Conservation (phyloP, 2,329 filamentous ascomycete species). For the Colletotrichum plurivorum region DNA sequence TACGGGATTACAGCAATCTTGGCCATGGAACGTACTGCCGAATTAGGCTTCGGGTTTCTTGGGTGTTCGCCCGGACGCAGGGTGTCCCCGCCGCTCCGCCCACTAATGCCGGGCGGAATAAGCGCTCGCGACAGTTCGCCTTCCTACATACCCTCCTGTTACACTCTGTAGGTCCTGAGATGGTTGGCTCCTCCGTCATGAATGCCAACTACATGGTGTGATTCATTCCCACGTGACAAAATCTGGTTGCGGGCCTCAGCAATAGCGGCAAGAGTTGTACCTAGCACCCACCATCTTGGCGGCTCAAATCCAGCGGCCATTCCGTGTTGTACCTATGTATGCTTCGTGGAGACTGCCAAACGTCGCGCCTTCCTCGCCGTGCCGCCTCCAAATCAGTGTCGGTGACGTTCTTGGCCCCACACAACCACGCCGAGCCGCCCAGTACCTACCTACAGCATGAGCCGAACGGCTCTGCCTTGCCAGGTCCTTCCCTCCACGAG, state of each 20-base stretch:
- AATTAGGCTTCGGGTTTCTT: neutral
- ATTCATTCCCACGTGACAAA: neutral
- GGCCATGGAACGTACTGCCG: neutral
- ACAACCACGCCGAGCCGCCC: neutral
- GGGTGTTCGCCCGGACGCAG: neutral
- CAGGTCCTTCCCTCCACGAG: slow-evolving; percentile 18
- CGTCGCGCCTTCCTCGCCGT: neutral
- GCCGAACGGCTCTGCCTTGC: neutral
- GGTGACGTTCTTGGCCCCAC: neutral
- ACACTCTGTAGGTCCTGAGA: neutral
- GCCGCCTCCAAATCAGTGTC: neutral
- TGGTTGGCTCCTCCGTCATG: neutral
- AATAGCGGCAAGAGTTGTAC: neutral
- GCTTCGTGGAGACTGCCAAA: slow-evolving; percentile 6
- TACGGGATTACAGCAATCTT: neutral
- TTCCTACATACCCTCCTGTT: neutral
- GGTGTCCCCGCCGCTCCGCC: too few relatives aligned
- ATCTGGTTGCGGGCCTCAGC: neutral
- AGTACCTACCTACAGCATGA: neutral
- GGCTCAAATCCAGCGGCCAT: neutral
- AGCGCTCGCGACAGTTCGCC: neutral
- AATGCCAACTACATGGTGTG: neutral
- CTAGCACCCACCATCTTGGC: neutral
- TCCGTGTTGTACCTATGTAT: neutral
- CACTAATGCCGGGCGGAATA: slow-evolving; percentile 5